Base-by-base conservation (phyloP, 441 rosid species). In the Populus hybrid region DNA sequence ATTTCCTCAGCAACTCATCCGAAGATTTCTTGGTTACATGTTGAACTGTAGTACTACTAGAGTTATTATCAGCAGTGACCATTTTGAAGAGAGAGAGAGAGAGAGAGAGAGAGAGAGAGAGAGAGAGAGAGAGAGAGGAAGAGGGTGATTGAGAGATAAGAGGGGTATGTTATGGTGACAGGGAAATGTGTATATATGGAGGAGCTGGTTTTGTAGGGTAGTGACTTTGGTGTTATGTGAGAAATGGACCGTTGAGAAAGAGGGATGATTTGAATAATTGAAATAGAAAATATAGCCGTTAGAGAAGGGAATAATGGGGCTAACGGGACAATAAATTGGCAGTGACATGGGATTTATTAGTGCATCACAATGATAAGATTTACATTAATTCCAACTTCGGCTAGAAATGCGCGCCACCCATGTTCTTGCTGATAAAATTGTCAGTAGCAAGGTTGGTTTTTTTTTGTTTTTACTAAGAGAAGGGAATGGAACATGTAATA, bases 1-100 rank as follows among this genome's bases (percentile, higher is more conserved):
- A 94, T 74, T 93, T 94, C 50, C 89, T 83, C 31, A 93, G 94
- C 80, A 94, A 71, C 83, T 90, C 95, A 64, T 93, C 95, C 0
- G 97, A 93, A 14, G 95, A 89, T 69, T 86, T 93, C 81, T 88
- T 85, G 80, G 81, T 90, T 1, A 94, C 92, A 20, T 87, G 92
- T 18, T 92, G 93, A 81, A 88, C 90, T 21, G 77, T 79, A 69
- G 80, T 1, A 0, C n/a, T 36, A 20, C 45, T 8, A 33, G 45
- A 9, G n/a, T 5, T 6, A 36, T 7, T 33, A 36, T 16, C 0
- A 29, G 78, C 10, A n/a, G 63, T 20, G 18, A 74, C 76, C 82
- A 78, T 80, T 42, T 21, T 29, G 9, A 2, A 21, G 21, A 29
- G 6, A 35, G 40, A 72, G 68, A 36, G 38, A 18, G 83, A 53